These are phyloP conservation scores for Cyathus pygmaeus DNA, from an alignment of 1,284 basidiomycete genomes.

Conservation along the genomic window DNA sequence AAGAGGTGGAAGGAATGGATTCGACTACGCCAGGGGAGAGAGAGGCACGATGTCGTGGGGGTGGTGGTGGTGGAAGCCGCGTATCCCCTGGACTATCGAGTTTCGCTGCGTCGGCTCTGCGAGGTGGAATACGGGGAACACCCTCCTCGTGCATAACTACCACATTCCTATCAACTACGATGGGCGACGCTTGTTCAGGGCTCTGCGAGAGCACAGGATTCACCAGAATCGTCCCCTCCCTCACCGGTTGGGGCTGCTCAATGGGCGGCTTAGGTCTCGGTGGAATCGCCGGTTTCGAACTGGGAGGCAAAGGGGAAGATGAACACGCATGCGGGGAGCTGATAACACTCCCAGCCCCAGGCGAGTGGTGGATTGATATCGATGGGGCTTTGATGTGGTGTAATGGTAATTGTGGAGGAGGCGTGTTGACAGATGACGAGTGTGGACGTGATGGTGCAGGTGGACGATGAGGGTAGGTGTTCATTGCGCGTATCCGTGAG, in stretches of 20 bases:
- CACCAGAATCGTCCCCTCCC: conserved; percentile 8
- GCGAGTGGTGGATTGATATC: no score
- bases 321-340: conserved; percentile 9
- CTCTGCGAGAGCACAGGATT: conserved; percentile 32
- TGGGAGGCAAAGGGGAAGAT: conserved; percentile 8
- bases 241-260: background rate
- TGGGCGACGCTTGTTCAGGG: background rate
- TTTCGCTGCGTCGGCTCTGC: conserved; percentile 36
- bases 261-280: conserved; percentile 14
- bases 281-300: conserved; percentile 33
- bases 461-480: no score
- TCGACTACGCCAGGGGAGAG: conserved; percentile 14
- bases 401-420: no score
- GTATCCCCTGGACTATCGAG: conserved; percentile 8
- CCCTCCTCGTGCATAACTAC: background rate
- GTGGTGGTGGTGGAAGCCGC: background rate
- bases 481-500: no score
- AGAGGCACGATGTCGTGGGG: conserved; percentile 1
- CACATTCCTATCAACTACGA: background rate
- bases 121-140: conserved; percentile 23
- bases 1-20: background rate
- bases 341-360: no score
- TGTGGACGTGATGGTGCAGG: no score
- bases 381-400: no score
- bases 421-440: no score